Base-by-base conservation (phyloP, 164 flowering plant species). In the Macadamia integrifolia region DNA sequence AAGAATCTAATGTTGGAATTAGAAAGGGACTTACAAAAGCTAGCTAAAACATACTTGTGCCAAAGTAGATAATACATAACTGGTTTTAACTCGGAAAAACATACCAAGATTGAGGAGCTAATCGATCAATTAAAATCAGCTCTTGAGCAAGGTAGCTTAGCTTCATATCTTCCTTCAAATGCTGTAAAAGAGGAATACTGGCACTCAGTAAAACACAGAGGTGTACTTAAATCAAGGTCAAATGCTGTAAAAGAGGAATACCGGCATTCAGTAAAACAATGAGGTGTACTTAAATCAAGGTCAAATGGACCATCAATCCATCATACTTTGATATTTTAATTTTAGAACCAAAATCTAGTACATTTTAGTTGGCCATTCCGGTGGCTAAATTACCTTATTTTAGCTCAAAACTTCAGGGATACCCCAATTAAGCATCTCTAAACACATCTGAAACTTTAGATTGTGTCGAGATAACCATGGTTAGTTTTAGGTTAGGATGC, bases 31-130 rank as follows among this genome's bases (percentile, higher is more conserved):
- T 14, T 6, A 53, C 60, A 35, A 60, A 52, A 14, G 7, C 11
- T 12, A 58, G 23, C 18, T 30, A n/a, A 40, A 59, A 58, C 50
- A 10, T 44, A 35, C 0, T 35, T 35, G 3, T 35, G 40, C 40
- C 3, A 5, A 35, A 35, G 3, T 35, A 35, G 5, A 35, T 5
- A 35, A 5, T 35, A 35, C 40, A 35, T 35, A 35, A 35, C 5
- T 35, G 40, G 5, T 35, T 35, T 35, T 35, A 35, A 35, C 40
- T 5, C 0, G 40, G 40, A 35, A 35, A 35, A 35, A 40, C n/a
- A 59, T 87, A 92, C 99, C 99, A 95, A 66, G 98, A 84, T 82
- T 95, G 98, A 75, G 98, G 92, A 73, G 99, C 89, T 64, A 92
- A 80, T 75, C 98, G 97, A 65, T 95, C 98, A 44, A 91, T 88